These are phyloP conservation scores for Neurospora sp. DNA, from an alignment of 495 filamentous ascomycete species.

Conservation along the genomic window DNA sequence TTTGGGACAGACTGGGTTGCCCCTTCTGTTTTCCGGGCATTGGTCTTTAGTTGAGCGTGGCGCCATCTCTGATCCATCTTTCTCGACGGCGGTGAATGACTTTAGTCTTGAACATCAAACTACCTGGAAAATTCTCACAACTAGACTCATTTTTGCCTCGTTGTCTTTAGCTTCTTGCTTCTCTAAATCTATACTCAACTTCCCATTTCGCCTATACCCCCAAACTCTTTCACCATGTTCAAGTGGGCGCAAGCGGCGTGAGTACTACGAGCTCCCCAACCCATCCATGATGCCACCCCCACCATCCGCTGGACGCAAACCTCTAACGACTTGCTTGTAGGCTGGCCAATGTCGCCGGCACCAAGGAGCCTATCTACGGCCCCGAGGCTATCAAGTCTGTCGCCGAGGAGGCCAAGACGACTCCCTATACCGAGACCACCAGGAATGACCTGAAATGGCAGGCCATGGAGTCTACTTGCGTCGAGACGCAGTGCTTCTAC, in stretches of 20 bases:
- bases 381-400: slow-evolving; percentile 81
- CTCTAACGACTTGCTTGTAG: slow-evolving; percentile 33
- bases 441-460: slow-evolving; percentile 76
- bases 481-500: slow-evolving; percentile 97
- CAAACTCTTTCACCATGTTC: slow-evolving; percentile 29
- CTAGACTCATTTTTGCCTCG: slow-evolving; percentile 2
- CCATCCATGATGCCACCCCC: slow-evolving; percentile 6
- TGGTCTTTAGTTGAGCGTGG: slow-evolving; percentile 8
- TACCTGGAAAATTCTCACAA: slow-evolving; percentile 2
- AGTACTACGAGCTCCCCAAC: background rate
- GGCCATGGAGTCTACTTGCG: slow-evolving; percentile 70
- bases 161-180: background rate
- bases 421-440: slow-evolving; percentile 68
- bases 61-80: background rate
- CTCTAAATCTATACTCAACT: background rate
- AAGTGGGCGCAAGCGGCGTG: slow-evolving; percentile 43
- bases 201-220: slow-evolving; percentile 2
- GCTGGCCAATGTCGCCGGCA: slow-evolving; percentile 85
- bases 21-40: background rate
- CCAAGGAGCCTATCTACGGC: slow-evolving; percentile 93
- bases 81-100: slow-evolving; percentile 19
- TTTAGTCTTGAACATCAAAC: background rate
- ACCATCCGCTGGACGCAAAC: background rate
- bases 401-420: slow-evolving; percentile 64
- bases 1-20: background rate